Conservation (phyloP, 2,329 filamentous ascomycete species). For the Sporothrix mexicana region DNA sequence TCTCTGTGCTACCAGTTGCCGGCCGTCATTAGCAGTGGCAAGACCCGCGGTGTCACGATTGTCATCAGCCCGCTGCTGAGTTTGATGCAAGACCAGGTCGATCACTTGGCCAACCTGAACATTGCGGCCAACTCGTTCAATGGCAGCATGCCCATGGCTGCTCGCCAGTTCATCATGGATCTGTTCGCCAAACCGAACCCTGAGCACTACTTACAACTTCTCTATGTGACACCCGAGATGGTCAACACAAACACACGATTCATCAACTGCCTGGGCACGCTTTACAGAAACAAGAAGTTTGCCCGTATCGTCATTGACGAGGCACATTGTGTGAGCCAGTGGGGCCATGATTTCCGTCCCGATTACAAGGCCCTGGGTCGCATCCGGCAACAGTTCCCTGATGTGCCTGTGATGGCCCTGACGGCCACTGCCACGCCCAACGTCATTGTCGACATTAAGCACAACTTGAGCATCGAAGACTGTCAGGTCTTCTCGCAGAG, state of each 20-base stretch:
- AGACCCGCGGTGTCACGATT: conserved; percentile 83
- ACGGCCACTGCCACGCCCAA: conserved; percentile 95
- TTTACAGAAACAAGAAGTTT: conserved; percentile 75
- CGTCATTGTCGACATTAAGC: conserved; percentile 88
- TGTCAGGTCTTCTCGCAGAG: conserved; percentile 87
- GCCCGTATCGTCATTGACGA: conserved; percentile 96
- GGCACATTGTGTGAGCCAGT: conserved; percentile 99
- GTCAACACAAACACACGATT: conserved; percentile 79
- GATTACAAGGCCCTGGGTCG: conserved; percentile 89
- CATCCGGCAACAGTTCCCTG: conserved; percentile 72
- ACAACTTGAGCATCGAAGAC: conserved; percentile 81
- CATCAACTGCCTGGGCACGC: conserved; percentile 64
- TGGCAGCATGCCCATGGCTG: conserved; percentile 68
- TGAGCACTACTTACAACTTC: conserved; percentile 79
- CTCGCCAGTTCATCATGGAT: conserved; percentile 70
- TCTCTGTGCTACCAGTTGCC: conserved; percentile 96
- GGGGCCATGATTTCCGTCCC: conserved; percentile 96
- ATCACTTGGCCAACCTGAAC: conserved; percentile 74
- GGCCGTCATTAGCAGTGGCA: conserved; percentile 79
- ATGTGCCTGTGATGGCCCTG: conserved; percentile 89
- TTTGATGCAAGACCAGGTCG: conserved; percentile 96
- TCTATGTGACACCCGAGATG: conserved; percentile 98
- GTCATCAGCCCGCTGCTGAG: conserved; percentile 95
- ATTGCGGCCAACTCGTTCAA: conserved; percentile 86
- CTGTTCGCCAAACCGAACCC: conserved; percentile 67